Base-by-base conservation (phyloP, 2,329 filamentous ascomycete genomes). In the Saccharata proteae region DNA sequence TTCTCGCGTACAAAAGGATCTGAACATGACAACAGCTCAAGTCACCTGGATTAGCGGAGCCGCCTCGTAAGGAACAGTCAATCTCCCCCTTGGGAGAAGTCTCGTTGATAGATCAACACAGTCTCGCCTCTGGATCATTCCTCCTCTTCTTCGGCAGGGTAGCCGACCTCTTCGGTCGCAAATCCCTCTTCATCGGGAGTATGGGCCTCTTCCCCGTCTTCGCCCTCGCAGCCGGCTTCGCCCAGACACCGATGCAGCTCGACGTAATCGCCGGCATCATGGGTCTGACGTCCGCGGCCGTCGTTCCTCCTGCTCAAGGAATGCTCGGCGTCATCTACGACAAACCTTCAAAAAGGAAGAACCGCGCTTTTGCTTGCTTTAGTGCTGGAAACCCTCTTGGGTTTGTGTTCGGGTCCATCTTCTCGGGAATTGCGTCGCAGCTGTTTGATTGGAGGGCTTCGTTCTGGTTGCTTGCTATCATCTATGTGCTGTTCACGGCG, bases 1-100 rank as follows among this genome's bases (percentile, higher is more conserved):
- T 2, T 69, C 69, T 1, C 69, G 69, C 30, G 74, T 78, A 28
- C 72, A 67, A 2, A 46, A 52, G 10, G 70, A 77, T 38, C 49
- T 80, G 33, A 45, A 60, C 26, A 80, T 80, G 74, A 70, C 65
- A 3, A 71, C 69, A 27, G 69, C 73, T 2, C 64, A 81, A 43
- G 69, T 80, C 15, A 76, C 74, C 1, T 80, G 76, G 75, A 73
- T 80, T 38, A 65, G 63, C 27, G 74, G 74, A 6, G 65, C 74
- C n/a, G 62, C 69, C 22, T 69, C 69, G 57, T 69, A 54, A 27
- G 62, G 53, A 19, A 24, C 11, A 15, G 16, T 25, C 28, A 14
- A 10, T 7, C 10, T 11, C 6, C 19, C 8, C 14, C 16, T 23
- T 7, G 12, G 9, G n/a, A 22, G 20, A 22, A 22, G 20, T 9